phyloP scores from a whole-genome alignment of 148 eudicot species.

The Fagopyrum esculentum region DNA sequence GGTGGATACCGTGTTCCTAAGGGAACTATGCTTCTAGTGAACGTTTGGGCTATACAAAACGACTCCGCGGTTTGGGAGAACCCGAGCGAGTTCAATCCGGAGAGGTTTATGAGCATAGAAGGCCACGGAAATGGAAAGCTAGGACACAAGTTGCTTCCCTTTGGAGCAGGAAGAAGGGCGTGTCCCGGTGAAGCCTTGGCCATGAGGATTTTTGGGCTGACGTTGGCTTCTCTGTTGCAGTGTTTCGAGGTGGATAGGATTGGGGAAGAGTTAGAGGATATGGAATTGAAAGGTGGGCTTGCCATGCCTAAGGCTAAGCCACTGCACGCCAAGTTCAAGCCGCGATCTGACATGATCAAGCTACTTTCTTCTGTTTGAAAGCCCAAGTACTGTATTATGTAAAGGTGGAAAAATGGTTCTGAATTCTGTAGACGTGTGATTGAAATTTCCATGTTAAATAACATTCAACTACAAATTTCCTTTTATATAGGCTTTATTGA shows the following conservation, averaged over 20 bases:
- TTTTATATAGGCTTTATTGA: too few species aligned
- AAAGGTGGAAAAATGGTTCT: too few species aligned
- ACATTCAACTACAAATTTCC: too few species aligned
- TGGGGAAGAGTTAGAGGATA: constrained; percentile 2
- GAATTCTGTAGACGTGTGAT: too few species aligned
- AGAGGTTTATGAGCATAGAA: neutral
- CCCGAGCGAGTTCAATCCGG: constrained; percentile 2
- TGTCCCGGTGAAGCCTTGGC: constrained; percentile 4
- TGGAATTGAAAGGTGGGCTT: neutral
- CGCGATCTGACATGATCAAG: neutral
- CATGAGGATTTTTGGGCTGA: neutral
- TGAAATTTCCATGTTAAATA: too few species aligned
- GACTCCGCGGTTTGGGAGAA: constrained; percentile 5
- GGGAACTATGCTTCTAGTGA: neutral
- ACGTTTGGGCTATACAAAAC: constrained; percentile 1
- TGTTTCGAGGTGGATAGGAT: constrained; percentile 4
- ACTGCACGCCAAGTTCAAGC: neutral
- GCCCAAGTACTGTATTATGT: neutral
- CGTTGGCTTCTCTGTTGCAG: neutral
- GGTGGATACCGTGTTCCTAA: constrained; percentile 1
- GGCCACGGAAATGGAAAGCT: neutral
- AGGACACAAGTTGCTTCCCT: neutral
- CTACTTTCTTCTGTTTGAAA: neutral
- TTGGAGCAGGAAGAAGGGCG: constrained; percentile 2
- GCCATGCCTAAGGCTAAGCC: constrained; percentile 8